These are phyloP conservation scores for Hypoxylon trugodes DNA, from an alignment of 495 filamentous ascomycete species.

Conservation along the genomic window DNA sequence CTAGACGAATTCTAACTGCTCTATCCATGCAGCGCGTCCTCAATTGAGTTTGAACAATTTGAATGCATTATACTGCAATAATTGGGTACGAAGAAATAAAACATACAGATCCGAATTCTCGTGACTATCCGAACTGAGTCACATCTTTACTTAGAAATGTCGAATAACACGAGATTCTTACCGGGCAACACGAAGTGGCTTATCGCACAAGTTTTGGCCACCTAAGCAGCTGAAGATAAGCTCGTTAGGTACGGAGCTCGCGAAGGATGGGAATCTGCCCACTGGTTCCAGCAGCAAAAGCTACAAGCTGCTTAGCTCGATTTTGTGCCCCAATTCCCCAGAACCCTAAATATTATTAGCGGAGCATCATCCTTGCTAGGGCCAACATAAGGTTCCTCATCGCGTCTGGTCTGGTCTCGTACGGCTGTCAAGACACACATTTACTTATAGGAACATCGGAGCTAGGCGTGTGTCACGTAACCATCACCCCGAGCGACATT, in stretches of 20 bases:
- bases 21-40: neutral
- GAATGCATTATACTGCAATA: neutral
- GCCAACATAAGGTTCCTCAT: too few relatives aligned
- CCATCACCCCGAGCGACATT: slow-evolving; percentile 27
- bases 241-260: slow-evolving; percentile 18
- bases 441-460: neutral
- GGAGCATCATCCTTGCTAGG: slow-evolving; percentile 14
- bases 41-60: neutral
- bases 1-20: slow-evolving; percentile 8
- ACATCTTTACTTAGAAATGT: slow-evolving; percentile 13
- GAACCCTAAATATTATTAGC: slow-evolving; percentile 28
- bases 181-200: slow-evolving; percentile 20
- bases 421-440: slow-evolving; percentile 13
- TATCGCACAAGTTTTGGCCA: slow-evolving; percentile 15
- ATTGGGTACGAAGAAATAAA: neutral
- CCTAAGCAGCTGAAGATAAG: slow-evolving; percentile 1
- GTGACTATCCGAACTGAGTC: neutral
- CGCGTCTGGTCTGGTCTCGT: slow-evolving; percentile 9
- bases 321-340: slow-evolving; percentile 20
- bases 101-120: neutral
- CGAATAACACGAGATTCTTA: slow-evolving; percentile 15
- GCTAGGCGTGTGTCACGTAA: slow-evolving; percentile 35
- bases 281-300: slow-evolving; percentile 18
- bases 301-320: slow-evolving; percentile 15
- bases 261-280: slow-evolving; percentile 34